These are phyloP conservation scores for Kockiozyma suomiensis DNA, from an alignment of 805 yeast genomes.

Conservation along the genomic window DNA sequence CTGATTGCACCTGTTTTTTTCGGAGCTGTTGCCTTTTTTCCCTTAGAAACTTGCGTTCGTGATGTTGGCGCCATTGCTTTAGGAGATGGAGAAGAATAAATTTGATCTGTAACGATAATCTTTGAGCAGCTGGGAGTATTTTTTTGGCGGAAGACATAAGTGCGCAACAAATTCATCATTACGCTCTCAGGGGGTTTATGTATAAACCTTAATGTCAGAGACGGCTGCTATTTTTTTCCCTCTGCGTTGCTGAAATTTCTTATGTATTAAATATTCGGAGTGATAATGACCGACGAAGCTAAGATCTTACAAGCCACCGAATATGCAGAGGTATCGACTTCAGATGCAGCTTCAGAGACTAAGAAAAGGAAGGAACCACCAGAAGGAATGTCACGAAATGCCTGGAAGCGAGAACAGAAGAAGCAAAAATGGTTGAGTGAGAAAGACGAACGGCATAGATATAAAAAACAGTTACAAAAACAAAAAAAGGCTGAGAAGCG, in stretches of 20 bases:
- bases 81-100: too few relatives aligned
- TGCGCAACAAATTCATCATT: background rate
- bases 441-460: constrained; percentile 55
- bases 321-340: background rate
- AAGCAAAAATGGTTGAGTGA: constrained; percentile 60
- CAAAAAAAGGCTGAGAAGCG: constrained; percentile 41
- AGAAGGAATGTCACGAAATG: constrained; percentile 83
- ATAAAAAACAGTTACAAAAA: constrained; percentile 51
- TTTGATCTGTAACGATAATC: background rate
- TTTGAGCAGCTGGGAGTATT: background rate
- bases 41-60: background rate
- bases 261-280: background rate
- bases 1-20: background rate
- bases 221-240: background rate
- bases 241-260: background rate
- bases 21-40: background rate
- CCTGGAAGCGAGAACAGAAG: constrained; percentile 75
- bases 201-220: background rate
- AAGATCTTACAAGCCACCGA: background rate
- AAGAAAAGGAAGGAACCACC: constrained; percentile 50
- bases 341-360: background rate
- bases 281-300: background rate
- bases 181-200: background rate
- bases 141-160: background rate
- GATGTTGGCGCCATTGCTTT: constrained; percentile 7